A percentile compares a stretch with the other conserved stretches of the same genome.
Evolutionary conservation across 768 basidiomycete species (phyloP).

Genomic region (Suillus tomentosus): DNA sequence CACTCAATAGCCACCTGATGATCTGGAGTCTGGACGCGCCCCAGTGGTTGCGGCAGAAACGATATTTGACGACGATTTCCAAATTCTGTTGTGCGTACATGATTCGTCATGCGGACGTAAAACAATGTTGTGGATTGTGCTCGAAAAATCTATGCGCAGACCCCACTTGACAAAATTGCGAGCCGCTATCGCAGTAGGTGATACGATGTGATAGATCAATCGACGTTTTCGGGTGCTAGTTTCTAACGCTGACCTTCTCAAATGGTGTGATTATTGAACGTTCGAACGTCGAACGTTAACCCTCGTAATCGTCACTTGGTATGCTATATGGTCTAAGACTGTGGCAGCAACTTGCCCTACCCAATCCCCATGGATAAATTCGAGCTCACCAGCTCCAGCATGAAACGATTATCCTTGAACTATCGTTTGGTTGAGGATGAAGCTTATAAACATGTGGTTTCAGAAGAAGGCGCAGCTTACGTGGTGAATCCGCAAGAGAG

Average conservation of each 20-base stretch:
- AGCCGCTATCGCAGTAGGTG: not conserved
- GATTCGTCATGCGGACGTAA: not conserved
- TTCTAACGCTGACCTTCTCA: not conserved
- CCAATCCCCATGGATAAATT: not conserved
- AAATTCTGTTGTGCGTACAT: not conserved
- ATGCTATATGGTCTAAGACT: not conserved
- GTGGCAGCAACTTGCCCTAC: not conserved
- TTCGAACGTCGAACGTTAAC: no score
- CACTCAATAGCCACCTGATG: not conserved
- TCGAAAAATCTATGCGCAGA: not conserved
- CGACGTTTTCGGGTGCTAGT: not conserved
- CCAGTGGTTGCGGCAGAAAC: not conserved
- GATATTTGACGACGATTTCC: not conserved
- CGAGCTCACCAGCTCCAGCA: not conserved
- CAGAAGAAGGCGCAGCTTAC: not conserved
- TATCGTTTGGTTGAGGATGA: not conserved
- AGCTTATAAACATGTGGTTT: not conserved
- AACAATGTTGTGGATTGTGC: not conserved
- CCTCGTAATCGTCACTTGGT: not conserved
- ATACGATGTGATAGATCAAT: not conserved
- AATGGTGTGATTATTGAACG: not conserved
- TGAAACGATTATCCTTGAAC: not conserved
- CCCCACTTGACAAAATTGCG: not conserved
- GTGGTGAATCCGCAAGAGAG: not conserved
- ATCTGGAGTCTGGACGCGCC: not conserved